Evolutionary conservation across 768 basidiomycete species (phyloP).

Genomic region (Zangia roseola): DNA sequence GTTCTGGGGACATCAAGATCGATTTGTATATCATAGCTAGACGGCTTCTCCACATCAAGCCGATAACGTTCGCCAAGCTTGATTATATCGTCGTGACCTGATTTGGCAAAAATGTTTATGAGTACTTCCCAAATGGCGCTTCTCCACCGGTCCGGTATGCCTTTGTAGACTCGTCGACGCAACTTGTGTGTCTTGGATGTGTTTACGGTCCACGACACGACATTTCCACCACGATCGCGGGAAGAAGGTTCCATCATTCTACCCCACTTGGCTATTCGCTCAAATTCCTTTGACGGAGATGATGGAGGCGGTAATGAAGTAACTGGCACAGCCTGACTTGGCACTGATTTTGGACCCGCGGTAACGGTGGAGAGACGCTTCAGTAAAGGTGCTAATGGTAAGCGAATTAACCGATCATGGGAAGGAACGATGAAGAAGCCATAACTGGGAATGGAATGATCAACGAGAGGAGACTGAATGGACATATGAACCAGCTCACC

Average conservation of each 20-base stretch:
- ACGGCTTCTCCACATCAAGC: conserved; percentile 73
- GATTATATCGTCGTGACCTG: conserved; percentile 44
- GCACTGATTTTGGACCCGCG: conserved; percentile 45
- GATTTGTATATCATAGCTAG: conserved; percentile 92
- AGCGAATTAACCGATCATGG: conserved; percentile 79
- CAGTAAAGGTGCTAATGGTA: conserved; percentile 59
- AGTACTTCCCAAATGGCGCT: conserved; percentile 88
- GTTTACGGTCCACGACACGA: conserved; percentile 68
- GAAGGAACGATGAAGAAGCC: conserved; percentile 84
- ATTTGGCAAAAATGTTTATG: conserved; percentile 53
- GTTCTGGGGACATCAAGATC: conserved; percentile 97
- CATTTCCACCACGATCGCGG: conserved; percentile 77
- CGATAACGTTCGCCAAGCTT: conserved; percentile 51
- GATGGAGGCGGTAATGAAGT: conserved; percentile 48
- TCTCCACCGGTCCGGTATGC: conserved; percentile 96
- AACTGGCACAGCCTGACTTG: conserved; percentile 46
- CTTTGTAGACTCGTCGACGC: conserved; percentile 83
- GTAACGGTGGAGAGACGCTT: conserved; percentile 54
- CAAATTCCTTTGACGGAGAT: conserved; percentile 57
- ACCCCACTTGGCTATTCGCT: conserved; percentile 91
- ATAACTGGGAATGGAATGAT: conserved; percentile 54
- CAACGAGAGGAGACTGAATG: conserved; percentile 3
- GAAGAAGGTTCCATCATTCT: conserved; percentile 75
- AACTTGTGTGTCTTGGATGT: conserved; percentile 66
- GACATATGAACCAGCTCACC: conserved; percentile 49